Percentiles rank a stretch among this genome's conserved stretches.
Evolutionary conservation across 2,329 filamentous ascomycete species (phyloP).

Genomic region (Alternaria postmessia): DNA sequence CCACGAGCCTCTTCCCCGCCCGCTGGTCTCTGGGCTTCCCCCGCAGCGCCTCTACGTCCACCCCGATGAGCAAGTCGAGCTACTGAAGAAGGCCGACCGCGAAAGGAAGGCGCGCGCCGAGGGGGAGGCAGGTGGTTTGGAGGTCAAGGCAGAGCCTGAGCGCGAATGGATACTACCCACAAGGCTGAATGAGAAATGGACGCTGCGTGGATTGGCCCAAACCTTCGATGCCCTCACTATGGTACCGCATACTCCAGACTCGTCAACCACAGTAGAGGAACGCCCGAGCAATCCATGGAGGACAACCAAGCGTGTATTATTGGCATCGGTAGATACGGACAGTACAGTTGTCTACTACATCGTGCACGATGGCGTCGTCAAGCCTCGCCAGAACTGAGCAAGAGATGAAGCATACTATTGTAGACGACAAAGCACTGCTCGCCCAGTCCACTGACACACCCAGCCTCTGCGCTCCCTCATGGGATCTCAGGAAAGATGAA

Average conservation of each 20-base stretch:
- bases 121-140: constrained; percentile 51
- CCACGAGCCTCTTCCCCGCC: constrained; percentile 60
- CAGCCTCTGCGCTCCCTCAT: constrained; percentile 23
- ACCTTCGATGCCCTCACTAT: constrained; percentile 69
- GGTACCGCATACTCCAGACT: constrained; percentile 53
- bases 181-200: constrained; percentile 77
- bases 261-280: constrained; percentile 17
- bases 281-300: constrained; percentile 52
- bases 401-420: neutral
- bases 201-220: constrained; percentile 68
- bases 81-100: constrained; percentile 66
- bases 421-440: constrained; percentile 9
- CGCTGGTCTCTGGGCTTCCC: constrained; percentile 75
- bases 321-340: constrained; percentile 79
- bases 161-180: constrained; percentile 80
- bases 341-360: constrained; percentile 87
- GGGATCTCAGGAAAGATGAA: constrained; percentile 41
- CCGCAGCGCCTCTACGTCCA: constrained; percentile 78
- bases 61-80: constrained; percentile 80
- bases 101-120: constrained; percentile 53
- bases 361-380: constrained; percentile 85
- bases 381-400: constrained; percentile 78
- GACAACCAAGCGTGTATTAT: constrained; percentile 70
- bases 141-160: constrained; percentile 53
- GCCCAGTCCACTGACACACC: constrained; percentile 15